Base-by-base conservation (phyloP, 257 asterid species). In the Solanum lignicaule region DNA sequence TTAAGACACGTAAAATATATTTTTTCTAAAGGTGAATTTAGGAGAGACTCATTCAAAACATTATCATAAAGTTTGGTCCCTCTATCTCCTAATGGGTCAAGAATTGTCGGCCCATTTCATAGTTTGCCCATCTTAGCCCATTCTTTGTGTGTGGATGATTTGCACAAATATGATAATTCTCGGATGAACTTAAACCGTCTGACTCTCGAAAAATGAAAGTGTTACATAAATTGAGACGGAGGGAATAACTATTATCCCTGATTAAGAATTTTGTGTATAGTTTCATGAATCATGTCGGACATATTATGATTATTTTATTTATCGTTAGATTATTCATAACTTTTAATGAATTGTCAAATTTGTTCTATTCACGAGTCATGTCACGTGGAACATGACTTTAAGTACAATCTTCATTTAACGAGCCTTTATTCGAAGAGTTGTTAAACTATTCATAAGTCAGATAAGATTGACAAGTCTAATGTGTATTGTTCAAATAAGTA, bases 201-300 rank as follows among this genome's bases (percentile, higher is more conserved):
- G 0, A 14, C 1, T 2, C 0, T 46, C 7, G 0, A 46, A 46
- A 4, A 46, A 13, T 13, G 2, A 46, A 4, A 4, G 16, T 46
- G 2, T 13, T 2, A 46, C 1, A 48, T 48, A 48, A 48, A 2
- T 48, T 48, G 8, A 1, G 0, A 15, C 0, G 0, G 21, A 48
- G 3, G 0, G 1, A 14, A 0, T 15, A 66, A 2, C 4, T 66
- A 25, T 12, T 66, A 25, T 11, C 1, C 33, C 2, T 0, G 0
- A 11, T 10, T 65, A 65, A 65, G 16, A 8, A n/a, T 4, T 9
- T 11, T 23, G 29, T 23, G 32, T 66, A 66, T 66, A 12, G 9
- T 66, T 66, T 66, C 35, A 12, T 25, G 8, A 25, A 66, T 66
- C 18, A 66, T 25, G 9, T 66, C 9, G 18, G 20, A 1, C 8